These are phyloP conservation scores for Boletales sp. DNA, from an alignment of 768 basidiomycete genomes.

Conservation along the genomic window DNA sequence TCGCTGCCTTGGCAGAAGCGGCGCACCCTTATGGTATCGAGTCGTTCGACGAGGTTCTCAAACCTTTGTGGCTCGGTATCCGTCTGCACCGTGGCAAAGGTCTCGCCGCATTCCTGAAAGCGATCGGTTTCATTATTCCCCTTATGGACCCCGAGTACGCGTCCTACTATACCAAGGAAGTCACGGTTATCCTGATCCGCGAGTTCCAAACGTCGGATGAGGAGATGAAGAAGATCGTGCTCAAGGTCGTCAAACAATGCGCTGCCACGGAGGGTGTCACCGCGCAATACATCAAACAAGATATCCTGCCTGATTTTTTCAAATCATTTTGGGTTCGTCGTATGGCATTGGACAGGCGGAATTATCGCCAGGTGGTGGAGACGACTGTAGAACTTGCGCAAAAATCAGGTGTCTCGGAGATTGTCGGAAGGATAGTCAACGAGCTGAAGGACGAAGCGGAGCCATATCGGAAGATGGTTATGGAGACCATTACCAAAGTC, in stretches of 20 bases:
- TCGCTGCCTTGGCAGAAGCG: slow-evolving; percentile 94
- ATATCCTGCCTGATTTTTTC: slow-evolving; percentile 99
- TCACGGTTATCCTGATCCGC: slow-evolving; percentile 93
- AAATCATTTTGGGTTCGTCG: slow-evolving; percentile 98
- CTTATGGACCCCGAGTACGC: slow-evolving; percentile 99
- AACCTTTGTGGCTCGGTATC: slow-evolving; percentile 77
- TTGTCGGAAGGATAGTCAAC: slow-evolving; percentile 77
- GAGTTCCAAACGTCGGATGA: slow-evolving; percentile 99
- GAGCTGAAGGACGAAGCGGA: slow-evolving; percentile 59
- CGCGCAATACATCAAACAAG: slow-evolving; percentile 92
- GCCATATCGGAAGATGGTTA: slow-evolving; percentile 98
- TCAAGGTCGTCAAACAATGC: slow-evolving; percentile 99
- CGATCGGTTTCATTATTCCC: slow-evolving; percentile 98
- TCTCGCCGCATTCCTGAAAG: slow-evolving; percentile 77
- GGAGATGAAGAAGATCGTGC: slow-evolving; percentile 99
- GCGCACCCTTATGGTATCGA: slow-evolving; percentile 99
- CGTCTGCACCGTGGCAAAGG: slow-evolving; percentile 77
- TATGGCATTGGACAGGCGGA: slow-evolving; percentile 95
- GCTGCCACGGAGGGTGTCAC: slow-evolving; percentile 98
- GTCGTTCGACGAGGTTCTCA: slow-evolving; percentile 94
- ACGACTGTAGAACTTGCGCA: slow-evolving; percentile 98
- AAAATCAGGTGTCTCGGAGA: slow-evolving; percentile 95
- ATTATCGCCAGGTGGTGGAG: slow-evolving; percentile 96
- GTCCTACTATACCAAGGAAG: slow-evolving; percentile 98
- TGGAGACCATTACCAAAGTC: slow-evolving; percentile 99